Evolutionary conservation across 352 stramenopile genomes (phyloP).

Genomic region (Globisporangium camurandrum): DNA sequence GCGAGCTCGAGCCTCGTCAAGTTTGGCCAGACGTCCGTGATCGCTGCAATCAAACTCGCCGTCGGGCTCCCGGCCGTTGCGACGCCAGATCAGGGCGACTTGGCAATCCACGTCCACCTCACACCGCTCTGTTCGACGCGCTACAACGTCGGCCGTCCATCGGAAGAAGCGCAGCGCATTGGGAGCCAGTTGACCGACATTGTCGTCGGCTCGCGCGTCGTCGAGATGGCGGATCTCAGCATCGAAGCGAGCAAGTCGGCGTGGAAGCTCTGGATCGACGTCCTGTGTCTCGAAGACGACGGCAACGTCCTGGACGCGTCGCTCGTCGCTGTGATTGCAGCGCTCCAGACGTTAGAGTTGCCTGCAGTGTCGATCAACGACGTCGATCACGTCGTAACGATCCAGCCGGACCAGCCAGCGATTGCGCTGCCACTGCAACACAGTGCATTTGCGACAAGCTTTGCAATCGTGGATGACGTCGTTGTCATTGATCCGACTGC

Average conservation of each 20-base stretch:
- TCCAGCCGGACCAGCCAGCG: constrained; percentile 46
- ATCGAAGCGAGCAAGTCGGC: constrained; percentile 71
- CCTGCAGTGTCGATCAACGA: constrained; percentile 60
- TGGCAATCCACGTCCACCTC: constrained; percentile 69
- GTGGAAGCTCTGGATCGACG: constrained; percentile 78
- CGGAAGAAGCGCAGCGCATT: constrained; percentile 73
- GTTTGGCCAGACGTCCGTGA: constrained; percentile 60
- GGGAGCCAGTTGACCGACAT: constrained; percentile 69
- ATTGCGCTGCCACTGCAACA: constrained; percentile 49
- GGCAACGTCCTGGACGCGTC: constrained; percentile 72
- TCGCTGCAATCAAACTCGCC: constrained; percentile 65
- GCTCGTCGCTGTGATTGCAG: constrained; percentile 61
- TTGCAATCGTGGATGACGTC: constrained; percentile 44
- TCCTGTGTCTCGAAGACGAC: constrained; percentile 77
- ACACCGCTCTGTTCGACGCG: constrained; percentile 68
- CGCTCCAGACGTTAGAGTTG: constrained; percentile 54
- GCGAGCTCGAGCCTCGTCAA: constrained; percentile 71
- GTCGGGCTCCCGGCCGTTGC: constrained; percentile 61
- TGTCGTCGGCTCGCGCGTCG: constrained; percentile 56
- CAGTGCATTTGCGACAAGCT: constrained; percentile 54
- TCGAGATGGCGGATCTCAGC: constrained; percentile 69
- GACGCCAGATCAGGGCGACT: constrained; percentile 66
- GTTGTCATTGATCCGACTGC: constrained; percentile 68
- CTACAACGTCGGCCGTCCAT: constrained; percentile 60
- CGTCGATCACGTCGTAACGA: constrained; percentile 57